Evolutionary conservation across 805 yeast species (phyloP), one percentile per base, ranked within the genome.

Genomic region (Debaryomyces prosopidis): DNA sequence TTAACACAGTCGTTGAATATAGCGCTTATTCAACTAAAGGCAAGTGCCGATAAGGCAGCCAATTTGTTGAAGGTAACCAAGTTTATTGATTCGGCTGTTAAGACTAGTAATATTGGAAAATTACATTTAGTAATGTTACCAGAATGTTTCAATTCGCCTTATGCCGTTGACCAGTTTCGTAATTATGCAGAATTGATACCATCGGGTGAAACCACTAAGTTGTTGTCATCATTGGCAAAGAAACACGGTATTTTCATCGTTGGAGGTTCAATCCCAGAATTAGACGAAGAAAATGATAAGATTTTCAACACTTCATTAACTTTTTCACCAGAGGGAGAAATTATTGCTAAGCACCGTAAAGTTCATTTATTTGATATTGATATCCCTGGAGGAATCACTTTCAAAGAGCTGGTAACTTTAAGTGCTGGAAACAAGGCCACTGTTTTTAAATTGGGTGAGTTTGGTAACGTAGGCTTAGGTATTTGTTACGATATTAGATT

Each of bases 141-240:
- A 7, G 98, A 94, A 69, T 90, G 97, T 69, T 92, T 91, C 79
- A 94, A 92, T 64, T 88, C 97, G 1, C 98, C 98, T 2, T 94
- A 94, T 61, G 81, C 96, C 0, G 96, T 89, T 23, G 80, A 80
- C 47, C 85, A 91, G 50, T 94, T 94, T 66, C 80, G 87, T 5
- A 83, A 88, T 47, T 92, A 94, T 62, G 91, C 96, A 3, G 99
- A 94, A 64, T 55, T 65, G n/a, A 87, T 94, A 36, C 95, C 96
- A 5, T 63, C 70, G 1, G 96, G 96, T 5, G 84, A 81, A 48
- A 76, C 83, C 4, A 82, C 92, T 3, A 53, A 64, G 42, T 77
- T 87, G 40, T 67, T 92, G 40, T 72, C 89, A 0, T 59, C 63
- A 0, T 63, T 89, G 52, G 96, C 98, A n/a, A 74, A 73, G 46